Evolutionary conservation across 1,284 basidiomycete species (phyloP).

Genomic region (Fistulina hepatica): DNA sequence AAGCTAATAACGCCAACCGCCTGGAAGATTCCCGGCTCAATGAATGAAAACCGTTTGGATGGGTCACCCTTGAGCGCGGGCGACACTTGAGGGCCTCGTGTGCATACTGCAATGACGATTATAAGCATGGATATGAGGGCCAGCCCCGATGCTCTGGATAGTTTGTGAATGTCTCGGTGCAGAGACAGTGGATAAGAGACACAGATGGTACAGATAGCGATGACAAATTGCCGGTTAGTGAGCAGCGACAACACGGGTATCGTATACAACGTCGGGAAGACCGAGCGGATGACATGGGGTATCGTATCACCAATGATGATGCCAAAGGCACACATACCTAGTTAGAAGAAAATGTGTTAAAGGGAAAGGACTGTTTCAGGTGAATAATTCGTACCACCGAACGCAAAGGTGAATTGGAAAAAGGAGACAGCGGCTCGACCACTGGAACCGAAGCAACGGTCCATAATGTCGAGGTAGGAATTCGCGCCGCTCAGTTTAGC

Average conservation of each 20-base stretch:
- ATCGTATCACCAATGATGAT: slow-evolving; percentile 96
- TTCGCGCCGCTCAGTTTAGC: slow-evolving; percentile 89
- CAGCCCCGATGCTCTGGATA: slow-evolving; percentile 85
- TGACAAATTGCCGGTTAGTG: slow-evolving; percentile 82
- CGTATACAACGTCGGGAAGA: slow-evolving; percentile 69
- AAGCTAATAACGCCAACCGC: slow-evolving; percentile 95
- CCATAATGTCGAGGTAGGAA: slow-evolving; percentile 96
- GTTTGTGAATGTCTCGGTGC: slow-evolving; percentile 95
- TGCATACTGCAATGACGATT: slow-evolving; percentile 81
- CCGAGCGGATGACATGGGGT: slow-evolving; percentile 82
- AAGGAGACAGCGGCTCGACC: slow-evolving; percentile 90
- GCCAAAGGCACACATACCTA: slow-evolving; percentile 93
- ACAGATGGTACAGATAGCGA: slow-evolving; percentile 72
- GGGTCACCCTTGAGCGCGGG: slow-evolving; percentile 71
- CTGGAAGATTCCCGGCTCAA: slow-evolving; percentile 74
- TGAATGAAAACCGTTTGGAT: slow-evolving; percentile 56
- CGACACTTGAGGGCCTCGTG: slow-evolving; percentile 79
- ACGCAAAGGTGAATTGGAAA: slow-evolving; percentile 97
- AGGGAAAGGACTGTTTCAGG: slow-evolving; percentile 2
- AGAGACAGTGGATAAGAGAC: slow-evolving; percentile 94
- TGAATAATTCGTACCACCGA: slow-evolving; percentile 59
- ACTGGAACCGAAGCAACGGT: slow-evolving; percentile 83
- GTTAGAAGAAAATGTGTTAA: slow-evolving; percentile 7
- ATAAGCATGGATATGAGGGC: slow-evolving; percentile 89
- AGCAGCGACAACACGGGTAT: slow-evolving; percentile 70